Percentiles rank a stretch among this genome's conserved stretches.
Conservation (phyloP, 176 grass and related monocot species). For the Ensete glaucum region DNA sequence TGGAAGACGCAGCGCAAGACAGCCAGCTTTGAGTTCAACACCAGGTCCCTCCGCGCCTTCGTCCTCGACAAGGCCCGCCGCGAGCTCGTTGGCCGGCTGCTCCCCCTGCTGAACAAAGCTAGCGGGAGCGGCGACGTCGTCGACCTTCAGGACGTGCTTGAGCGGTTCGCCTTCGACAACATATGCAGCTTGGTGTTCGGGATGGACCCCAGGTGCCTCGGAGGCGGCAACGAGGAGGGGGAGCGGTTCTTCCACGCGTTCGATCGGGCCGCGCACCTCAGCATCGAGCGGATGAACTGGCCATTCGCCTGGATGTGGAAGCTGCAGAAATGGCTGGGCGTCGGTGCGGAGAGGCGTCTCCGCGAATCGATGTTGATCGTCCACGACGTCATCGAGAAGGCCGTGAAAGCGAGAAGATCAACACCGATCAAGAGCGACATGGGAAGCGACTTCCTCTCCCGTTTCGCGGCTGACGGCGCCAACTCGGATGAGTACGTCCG, state of each 20-base stretch:
- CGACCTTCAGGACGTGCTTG: conserved; percentile 52
- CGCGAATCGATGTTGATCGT: conserved; percentile 27
- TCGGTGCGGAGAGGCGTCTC: conserved; percentile 37
- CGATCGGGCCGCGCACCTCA: conserved; percentile 6
- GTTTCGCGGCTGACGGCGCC: conserved; percentile 19
- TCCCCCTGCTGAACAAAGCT: conserved; percentile 34
- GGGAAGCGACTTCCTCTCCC: conserved; percentile 46
- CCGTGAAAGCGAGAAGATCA: conserved; percentile 23
- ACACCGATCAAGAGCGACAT: not conserved
- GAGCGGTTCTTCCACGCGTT: conserved; percentile 40
- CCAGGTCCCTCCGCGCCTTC: conserved; percentile 7
- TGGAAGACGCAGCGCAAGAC: not conserved
- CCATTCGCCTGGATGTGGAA: conserved; percentile 23
- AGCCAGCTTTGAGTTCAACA: not conserved
- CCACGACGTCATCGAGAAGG: conserved; percentile 31
- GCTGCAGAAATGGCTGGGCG: conserved; percentile 43
- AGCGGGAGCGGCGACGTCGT: conserved; percentile 7
- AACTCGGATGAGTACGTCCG: not conserved
- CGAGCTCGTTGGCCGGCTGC: conserved; percentile 30
- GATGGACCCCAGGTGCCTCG: conserved; percentile 43
- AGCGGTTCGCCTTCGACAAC: conserved; percentile 69
- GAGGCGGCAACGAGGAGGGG: conserved; percentile 7
- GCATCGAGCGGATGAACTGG: not conserved
- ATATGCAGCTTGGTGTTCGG: conserved; percentile 53
- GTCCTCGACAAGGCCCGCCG: not conserved